Conservation (phyloP, 768 basidiomycete species). For the Mycena indigotica region DNA sequence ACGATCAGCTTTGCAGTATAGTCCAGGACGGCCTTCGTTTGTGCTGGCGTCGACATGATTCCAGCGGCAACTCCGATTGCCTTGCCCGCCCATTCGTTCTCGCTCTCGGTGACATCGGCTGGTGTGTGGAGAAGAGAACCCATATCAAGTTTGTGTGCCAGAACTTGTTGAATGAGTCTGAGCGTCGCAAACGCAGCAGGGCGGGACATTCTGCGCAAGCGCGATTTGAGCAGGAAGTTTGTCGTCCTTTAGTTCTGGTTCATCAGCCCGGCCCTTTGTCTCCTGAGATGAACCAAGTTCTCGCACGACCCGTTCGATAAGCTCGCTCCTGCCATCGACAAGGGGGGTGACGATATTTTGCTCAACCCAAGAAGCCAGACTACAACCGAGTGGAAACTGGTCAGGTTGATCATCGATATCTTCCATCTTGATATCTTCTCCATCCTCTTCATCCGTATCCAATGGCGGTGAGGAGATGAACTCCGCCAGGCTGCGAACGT, state of each 20-base stretch:
- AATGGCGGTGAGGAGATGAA: conserved; percentile 48
- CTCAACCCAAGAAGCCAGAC: conserved; percentile 47
- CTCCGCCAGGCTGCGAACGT: conserved; percentile 75
- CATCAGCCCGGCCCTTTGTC: no score
- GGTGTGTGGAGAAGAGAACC: conserved; percentile 49
- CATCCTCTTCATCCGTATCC: background rate
- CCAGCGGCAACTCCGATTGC: conserved; percentile 19
- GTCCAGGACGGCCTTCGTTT: conserved; percentile 58
- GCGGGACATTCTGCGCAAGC: conserved; percentile 45
- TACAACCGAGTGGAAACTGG: conserved; percentile 34
- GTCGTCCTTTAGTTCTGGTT: conserved; percentile 18
- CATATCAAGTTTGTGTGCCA: conserved; percentile 56
- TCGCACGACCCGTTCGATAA: conserved; percentile 45
- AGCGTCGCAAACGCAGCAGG: conserved; percentile 43
- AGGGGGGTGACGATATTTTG: conserved; percentile 47
- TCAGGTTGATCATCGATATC: conserved; percentile 14
- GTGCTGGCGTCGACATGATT: conserved; percentile 35
- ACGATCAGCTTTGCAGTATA: conserved; percentile 57
- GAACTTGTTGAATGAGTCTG: conserved; percentile 43
- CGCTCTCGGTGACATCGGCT: conserved; percentile 51
- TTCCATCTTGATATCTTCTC: background rate
- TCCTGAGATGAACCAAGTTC: no score
- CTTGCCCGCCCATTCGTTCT: conserved; percentile 56
- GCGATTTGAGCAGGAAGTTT: conserved; percentile 33
- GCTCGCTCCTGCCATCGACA: conserved; percentile 48